Conservation (phyloP, 169 alveolate genomes). For the Eimeria falciformis region DNA sequence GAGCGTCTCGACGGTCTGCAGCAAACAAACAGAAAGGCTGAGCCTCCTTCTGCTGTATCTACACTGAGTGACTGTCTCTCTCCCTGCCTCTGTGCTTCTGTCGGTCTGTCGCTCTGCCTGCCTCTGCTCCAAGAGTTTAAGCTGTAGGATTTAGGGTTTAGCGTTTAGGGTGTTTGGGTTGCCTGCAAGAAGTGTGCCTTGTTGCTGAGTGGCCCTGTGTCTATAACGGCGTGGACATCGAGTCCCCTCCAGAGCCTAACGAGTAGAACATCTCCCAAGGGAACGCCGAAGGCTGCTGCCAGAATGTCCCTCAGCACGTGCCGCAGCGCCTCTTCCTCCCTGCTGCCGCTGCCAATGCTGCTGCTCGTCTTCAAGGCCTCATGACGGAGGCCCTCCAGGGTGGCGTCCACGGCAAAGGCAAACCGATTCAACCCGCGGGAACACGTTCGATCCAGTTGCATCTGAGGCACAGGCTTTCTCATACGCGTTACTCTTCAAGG, state of each 20-base stretch:
- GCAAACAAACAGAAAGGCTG: not conserved
- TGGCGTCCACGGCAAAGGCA: constrained; percentile 65
- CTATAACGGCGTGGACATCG: constrained; percentile 61
- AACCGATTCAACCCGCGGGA: constrained; percentile 72
- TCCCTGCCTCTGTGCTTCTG: not conserved
- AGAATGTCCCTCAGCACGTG: constrained; percentile 67
- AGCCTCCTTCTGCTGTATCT: not conserved
- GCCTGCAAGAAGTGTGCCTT: constrained; percentile 57
- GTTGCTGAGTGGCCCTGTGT: constrained; percentile 75
- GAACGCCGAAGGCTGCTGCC: constrained; percentile 56
- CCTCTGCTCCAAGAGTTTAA: not conserved
- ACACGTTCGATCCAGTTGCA: constrained; percentile 76
- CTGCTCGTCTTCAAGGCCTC: constrained; percentile 30
- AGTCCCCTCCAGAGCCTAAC: constrained; percentile 70
- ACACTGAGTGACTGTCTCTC: not conserved
- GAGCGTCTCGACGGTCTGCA: constrained; percentile 19
- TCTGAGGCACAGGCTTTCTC: not conserved
- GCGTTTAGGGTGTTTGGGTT: not conserved
- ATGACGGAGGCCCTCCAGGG: constrained; percentile 56
- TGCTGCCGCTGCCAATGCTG: constrained; percentile 18
- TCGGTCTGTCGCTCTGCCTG: not conserved
- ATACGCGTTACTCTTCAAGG: too few relatives aligned
- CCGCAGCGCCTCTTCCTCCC: constrained; percentile 53
- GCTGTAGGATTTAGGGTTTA: not conserved
- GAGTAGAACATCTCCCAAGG: constrained; percentile 72